phyloP scores from a whole-genome alignment of 2,329 filamentous ascomycete genomes.

The Neonectria faginata region DNA sequence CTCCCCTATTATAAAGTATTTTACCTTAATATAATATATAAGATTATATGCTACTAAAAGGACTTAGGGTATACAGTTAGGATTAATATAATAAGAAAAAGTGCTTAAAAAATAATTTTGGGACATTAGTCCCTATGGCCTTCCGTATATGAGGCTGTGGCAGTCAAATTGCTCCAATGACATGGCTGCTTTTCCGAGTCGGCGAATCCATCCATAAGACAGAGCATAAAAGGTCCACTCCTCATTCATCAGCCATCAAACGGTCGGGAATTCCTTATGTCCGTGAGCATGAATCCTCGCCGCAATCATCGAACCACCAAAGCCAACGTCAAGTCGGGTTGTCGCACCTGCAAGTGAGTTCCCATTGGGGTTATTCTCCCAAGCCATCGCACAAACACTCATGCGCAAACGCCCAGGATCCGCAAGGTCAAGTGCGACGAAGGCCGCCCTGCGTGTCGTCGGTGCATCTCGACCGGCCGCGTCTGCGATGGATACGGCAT shows the following conservation, averaged over 20 bases:
- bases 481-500: constrained; percentile 49
- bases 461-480: constrained; percentile 44
- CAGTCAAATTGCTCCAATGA: constrained; percentile 31
- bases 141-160: no score
- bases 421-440: constrained; percentile 51
- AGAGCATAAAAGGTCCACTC: not conserved
- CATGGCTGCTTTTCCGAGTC: constrained; percentile 35
- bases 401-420: constrained; percentile 28
- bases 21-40: no score
- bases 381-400: not conserved
- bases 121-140: no score
- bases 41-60: no score
- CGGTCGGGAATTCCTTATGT: not conserved
- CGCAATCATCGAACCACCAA: not conserved
- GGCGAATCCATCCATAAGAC: constrained; percentile 17
- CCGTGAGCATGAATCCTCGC: constrained; percentile 2
- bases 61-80: no score
- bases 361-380: not conserved
- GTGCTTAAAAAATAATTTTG: no score
- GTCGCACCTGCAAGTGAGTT: constrained; percentile 44
- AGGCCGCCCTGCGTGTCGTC: constrained; percentile 43
- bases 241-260: not conserved
- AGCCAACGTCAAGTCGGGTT: constrained; percentile 41
- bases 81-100: no score
- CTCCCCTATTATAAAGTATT: no score